phyloP scores from a whole-genome alignment of 2,329 filamentous ascomycete genomes.

The Pseudogymnoascus sp. region DNA sequence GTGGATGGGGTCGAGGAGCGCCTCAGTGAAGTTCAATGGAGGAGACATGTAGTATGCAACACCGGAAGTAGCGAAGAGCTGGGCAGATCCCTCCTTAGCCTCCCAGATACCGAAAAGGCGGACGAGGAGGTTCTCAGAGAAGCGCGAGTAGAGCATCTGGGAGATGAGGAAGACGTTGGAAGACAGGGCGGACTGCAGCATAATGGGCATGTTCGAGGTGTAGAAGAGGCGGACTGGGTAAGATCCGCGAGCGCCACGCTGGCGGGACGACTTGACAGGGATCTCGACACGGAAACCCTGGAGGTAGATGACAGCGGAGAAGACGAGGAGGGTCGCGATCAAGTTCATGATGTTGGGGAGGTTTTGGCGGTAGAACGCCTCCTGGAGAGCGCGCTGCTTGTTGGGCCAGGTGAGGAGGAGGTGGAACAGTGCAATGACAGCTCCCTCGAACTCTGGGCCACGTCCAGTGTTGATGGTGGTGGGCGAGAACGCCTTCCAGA shows the following conservation, averaged over 20 bases:
- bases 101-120: constrained; percentile 98
- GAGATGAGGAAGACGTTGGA: constrained; percentile 99
- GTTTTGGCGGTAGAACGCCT: constrained; percentile 99
- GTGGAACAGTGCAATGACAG: constrained; percentile 96
- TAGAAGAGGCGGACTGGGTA: constrained; percentile 99
- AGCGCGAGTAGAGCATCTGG: constrained; percentile 98
- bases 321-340: constrained; percentile 83
- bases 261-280: constrained; percentile 97
- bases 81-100: constrained; percentile 88
- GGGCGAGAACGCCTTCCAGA: constrained; percentile 99
- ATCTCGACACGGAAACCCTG: constrained; percentile 99
- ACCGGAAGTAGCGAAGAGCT: constrained; percentile 88
- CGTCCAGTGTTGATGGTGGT: constrained; percentile 99
- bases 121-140: constrained; percentile 97
- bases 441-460: constrained; percentile 97
- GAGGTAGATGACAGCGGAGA: constrained; percentile 97
- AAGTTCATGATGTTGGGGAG: constrained; percentile 99
- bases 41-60: constrained; percentile 99
- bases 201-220: constrained; percentile 99
- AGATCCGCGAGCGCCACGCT: constrained; percentile 95
- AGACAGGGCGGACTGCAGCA: constrained; percentile 96
- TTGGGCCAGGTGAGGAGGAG: constrained; percentile 97
- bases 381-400: constrained; percentile 96
- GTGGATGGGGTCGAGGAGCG: constrained; percentile 93
- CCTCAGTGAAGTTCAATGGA: constrained; percentile 94